phyloP scores from a whole-genome alignment of 1,139 yeast genomes.

The Saccharomyces hybrid region DNA sequence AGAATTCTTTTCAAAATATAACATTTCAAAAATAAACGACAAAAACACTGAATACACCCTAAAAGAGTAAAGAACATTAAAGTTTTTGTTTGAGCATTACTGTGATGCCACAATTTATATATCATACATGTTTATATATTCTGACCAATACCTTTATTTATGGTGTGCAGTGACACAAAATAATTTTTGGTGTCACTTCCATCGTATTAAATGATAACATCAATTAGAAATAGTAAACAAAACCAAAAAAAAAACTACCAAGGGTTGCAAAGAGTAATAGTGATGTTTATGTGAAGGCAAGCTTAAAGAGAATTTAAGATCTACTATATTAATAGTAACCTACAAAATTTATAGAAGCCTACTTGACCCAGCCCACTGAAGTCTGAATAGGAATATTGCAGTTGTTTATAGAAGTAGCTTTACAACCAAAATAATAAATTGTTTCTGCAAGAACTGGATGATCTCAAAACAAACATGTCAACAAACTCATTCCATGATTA shows the following conservation, averaged over 20 bases:
- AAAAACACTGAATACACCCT: constrained; percentile 20
- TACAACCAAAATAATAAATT: neutral
- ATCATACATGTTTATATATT: neutral
- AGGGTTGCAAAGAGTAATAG: neutral
- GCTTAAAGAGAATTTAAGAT: neutral
- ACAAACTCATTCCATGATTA: neutral
- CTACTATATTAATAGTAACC: neutral
- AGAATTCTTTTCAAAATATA: constrained; percentile 9
- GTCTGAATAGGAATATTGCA: neutral
- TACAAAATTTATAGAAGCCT: neutral
- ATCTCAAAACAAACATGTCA: neutral
- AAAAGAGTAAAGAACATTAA: neutral
- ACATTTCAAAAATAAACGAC: constrained; percentile 10
- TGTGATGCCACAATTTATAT: neutral
- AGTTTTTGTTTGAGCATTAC: neutral
- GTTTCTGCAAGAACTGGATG: neutral
- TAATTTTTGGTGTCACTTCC: neutral
- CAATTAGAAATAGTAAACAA: neutral
- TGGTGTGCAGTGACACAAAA: neutral
- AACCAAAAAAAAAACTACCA: neutral
- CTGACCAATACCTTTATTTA: neutral
- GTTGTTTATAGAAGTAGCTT: neutral
- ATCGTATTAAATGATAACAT: neutral
- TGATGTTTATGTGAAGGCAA: neutral
- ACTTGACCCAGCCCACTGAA: neutral